Base-by-base conservation (phyloP, 2,329 filamentous ascomycete genomes). In the Alternaria brassicicola region DNA sequence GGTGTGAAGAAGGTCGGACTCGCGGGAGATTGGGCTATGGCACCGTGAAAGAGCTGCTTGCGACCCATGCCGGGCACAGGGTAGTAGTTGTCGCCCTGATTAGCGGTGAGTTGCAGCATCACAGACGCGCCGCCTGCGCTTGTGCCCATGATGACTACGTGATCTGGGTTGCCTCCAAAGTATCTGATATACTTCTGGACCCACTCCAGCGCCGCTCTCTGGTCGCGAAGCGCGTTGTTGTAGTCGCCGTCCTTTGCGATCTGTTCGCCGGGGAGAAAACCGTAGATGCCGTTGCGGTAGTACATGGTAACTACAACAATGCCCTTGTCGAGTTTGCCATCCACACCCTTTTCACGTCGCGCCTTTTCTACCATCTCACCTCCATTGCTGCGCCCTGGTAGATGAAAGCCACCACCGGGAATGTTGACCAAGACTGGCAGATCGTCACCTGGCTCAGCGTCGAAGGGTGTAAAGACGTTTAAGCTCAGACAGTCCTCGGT, bases 161-260 rank as follows among this genome's bases (percentile, higher is more conserved):
- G 80, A 33, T 81, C 71, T 3, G 80, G 78, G 59, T 82, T 76
- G 23, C 80, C 80, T 2, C 80, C 80, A 53, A 82, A 82, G 31
- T 78, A 80, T 57, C 64, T 67, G 56, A 79, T 78, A 57, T 79
- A 79, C 45, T 77, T 76, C 59, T 75, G 76, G 7, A 79, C 64
- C 78, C 78, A 79, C 23, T 78, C 71, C n/a, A 79, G 64, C 13
- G 77, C 72, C 17, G 75, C 76, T 26, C 78, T 69, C 57, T 78
- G 75, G 41, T 79, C 78, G 19, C 77, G 67, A 25, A 79, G 70
- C 49, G 69, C 72, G 5, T 65, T 71, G 54, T 75, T 75, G 57
- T 71, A 78, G 69, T 73, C 75, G 43, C 71, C 73, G 38, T 73
- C 70, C 52, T 73, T 64, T 28, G 67, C 68, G 45, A 81, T 65